phyloP scores from a whole-genome alignment of 352 stramenopile genomes.

The Phytophthora cajani region DNA sequence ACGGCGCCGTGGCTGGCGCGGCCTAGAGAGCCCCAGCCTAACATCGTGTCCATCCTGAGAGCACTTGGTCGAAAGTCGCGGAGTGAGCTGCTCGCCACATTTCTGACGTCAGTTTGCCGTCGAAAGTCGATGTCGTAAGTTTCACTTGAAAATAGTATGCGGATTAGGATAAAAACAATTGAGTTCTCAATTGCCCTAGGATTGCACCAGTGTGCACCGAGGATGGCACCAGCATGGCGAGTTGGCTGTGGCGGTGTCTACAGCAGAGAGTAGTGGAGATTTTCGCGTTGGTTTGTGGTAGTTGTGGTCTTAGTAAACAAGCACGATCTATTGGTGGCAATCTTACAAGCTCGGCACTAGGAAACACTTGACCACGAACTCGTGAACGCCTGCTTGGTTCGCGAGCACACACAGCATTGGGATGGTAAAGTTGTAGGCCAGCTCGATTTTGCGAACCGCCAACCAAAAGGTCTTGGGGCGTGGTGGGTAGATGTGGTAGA shows the following conservation, averaged over 20 bases:
- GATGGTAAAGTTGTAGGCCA: slow-evolving; percentile 50
- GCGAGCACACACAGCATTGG: slow-evolving; percentile 43
- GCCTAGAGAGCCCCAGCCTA: slow-evolving; percentile 21
- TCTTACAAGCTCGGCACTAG: slow-evolving; percentile 22
- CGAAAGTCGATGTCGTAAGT: slow-evolving; percentile 9
- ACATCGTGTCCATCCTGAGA: slow-evolving; percentile 39
- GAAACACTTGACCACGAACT: slow-evolving; percentile 40
- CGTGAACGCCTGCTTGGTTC: slow-evolving; percentile 36
- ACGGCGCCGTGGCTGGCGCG: slow-evolving; percentile 16
- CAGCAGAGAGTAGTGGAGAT: not conserved
- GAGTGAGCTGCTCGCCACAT: slow-evolving; percentile 13
- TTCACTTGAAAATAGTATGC: slow-evolving; percentile 2
- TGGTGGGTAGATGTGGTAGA: slow-evolving; percentile 50
- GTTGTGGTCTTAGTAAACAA: not conserved
- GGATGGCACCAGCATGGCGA: slow-evolving; percentile 1
- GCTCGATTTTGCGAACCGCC: slow-evolving; percentile 49
- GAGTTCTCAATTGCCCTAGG: slow-evolving; percentile 6
- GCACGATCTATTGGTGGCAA: not conserved
- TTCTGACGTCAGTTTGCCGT: slow-evolving; percentile 5
- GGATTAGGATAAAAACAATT: slow-evolving; percentile 9
- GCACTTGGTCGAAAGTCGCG: slow-evolving; percentile 9
- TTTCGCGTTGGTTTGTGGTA: not conserved
- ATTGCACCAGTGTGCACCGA: not conserved
- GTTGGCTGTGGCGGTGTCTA: not conserved
- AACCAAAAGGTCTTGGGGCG: slow-evolving; percentile 55